Evolutionary conservation across 2,329 filamentous ascomycete genomes (phyloP).

Genomic region (Epichloe scottii): DNA sequence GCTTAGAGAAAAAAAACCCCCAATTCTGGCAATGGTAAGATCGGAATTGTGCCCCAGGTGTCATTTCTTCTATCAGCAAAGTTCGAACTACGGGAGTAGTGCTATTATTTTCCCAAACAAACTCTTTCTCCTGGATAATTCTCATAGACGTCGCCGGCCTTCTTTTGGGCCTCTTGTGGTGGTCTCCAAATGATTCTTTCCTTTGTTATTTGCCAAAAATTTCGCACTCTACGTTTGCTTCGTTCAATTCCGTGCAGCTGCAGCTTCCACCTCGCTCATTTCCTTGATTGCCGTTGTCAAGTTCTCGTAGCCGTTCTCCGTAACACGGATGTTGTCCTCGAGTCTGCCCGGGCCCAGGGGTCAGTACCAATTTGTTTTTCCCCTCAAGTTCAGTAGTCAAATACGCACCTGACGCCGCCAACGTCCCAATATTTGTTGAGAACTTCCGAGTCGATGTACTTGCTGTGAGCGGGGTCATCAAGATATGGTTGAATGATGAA

Average conservation of each 20-base stretch:
- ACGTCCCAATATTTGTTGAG: conserved; percentile 74
- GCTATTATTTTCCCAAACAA: neutral
- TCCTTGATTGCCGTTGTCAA: conserved; percentile 61
- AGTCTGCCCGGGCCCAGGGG: conserved; percentile 25
- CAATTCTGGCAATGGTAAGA: no score
- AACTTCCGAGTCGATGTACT: conserved; percentile 64
- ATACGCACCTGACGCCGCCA: conserved; percentile 54
- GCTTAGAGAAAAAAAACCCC: no score
- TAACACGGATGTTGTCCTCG: conserved; percentile 64
- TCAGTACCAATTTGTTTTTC: neutral
- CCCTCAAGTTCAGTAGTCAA: neutral
- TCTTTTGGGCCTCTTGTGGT: no score
- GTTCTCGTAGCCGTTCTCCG: conserved; percentile 55
- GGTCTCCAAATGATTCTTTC: neutral
- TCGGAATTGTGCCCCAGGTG: neutral
- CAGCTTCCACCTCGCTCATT: conserved; percentile 43
- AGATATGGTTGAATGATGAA: conserved; percentile 80
- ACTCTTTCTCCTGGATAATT: neutral
- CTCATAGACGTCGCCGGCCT: no score
- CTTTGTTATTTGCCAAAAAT: neutral
- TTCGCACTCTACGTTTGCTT: neutral
- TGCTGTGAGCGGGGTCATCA: conserved; percentile 54
- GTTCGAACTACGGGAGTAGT: neutral
- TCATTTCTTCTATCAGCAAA: neutral
- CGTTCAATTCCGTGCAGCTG: neutral